phyloP scores from a whole-genome alignment of 1,284 basidiomycete species.

The Irpex sp. region DNA sequence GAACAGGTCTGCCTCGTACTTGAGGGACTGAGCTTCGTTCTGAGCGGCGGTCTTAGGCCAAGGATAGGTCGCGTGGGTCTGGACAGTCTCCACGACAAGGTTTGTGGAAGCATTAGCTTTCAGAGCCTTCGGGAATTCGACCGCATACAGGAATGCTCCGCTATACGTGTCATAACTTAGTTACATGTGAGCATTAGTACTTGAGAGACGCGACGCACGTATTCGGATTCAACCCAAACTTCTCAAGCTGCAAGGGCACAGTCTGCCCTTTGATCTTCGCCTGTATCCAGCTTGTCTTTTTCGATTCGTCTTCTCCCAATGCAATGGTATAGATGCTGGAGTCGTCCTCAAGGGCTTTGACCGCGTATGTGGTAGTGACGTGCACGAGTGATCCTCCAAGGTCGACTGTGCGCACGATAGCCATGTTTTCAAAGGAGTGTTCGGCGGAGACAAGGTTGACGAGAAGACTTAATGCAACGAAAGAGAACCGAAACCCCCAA shows the following conservation, averaged over 20 bases:
- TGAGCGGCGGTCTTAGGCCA: slow-evolving; percentile 76
- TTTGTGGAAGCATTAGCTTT: slow-evolving; percentile 59
- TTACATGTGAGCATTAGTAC: neutral
- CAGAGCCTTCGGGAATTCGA: slow-evolving; percentile 42
- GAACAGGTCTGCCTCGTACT: slow-evolving; percentile 73
- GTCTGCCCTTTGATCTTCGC: slow-evolving; percentile 72
- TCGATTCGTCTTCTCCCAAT: slow-evolving; percentile 59
- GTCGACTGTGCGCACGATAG: slow-evolving; percentile 82
- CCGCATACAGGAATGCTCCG: slow-evolving; percentile 35
- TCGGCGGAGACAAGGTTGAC: slow-evolving; percentile 31
- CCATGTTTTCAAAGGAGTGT: slow-evolving; percentile 79
- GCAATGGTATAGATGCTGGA: slow-evolving; percentile 70
- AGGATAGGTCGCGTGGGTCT: slow-evolving; percentile 73
- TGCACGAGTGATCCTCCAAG: slow-evolving; percentile 84
- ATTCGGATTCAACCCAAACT: slow-evolving; percentile 44
- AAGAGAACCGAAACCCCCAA: slow-evolving; percentile 27
- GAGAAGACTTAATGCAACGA: slow-evolving; percentile 23
- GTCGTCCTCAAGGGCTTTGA: slow-evolving; percentile 65
- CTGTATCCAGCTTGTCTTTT: slow-evolving; percentile 76
- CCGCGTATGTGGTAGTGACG: slow-evolving; percentile 84
- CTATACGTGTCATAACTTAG: slow-evolving; percentile 19
- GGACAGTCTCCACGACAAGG: slow-evolving; percentile 72
- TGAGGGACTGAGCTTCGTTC: slow-evolving; percentile 76
- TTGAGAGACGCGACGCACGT: slow-evolving; percentile 37
- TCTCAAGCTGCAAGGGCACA: slow-evolving; percentile 49